Percentiles rank a stretch among this genome's conserved stretches.
These are phyloP conservation scores for Entomortierella chlamydospora DNA, from an alignment of 192 early-diverging fungal genomes.

Conservation along the genomic window DNA sequence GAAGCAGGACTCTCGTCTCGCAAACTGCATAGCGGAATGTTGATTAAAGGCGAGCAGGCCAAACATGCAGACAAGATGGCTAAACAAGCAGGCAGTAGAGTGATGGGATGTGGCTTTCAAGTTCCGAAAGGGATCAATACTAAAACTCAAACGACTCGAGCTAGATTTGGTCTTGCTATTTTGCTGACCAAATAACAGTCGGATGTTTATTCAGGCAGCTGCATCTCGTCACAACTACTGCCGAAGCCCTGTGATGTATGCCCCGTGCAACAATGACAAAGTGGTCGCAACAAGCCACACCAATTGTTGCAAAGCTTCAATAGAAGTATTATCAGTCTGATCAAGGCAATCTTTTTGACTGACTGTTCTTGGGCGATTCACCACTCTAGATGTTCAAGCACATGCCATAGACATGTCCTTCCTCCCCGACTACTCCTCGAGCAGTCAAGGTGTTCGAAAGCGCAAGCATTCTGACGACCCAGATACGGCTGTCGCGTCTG, in stretches of 20 bases:
- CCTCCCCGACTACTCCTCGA: constrained; percentile 3
- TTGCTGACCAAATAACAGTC: background rate
- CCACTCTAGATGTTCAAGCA: constrained; percentile 10
- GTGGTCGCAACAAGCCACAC: background rate
- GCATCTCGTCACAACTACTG: background rate
- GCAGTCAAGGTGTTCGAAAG: constrained; percentile 14
- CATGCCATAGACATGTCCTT: constrained; percentile 11
- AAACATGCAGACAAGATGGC: too few species aligned
- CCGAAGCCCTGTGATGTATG: background rate
- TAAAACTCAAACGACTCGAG: background rate
- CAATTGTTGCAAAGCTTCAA: background rate
- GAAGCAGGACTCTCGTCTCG: background rate
- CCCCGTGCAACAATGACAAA: background rate
- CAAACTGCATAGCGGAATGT: background rate
- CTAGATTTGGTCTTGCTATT: constrained; percentile 1
- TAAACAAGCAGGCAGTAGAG: too few species aligned
- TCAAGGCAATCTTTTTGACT: background rate
- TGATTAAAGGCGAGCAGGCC: background rate
- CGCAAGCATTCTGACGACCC: constrained; percentile 30
- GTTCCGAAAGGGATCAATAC: background rate
- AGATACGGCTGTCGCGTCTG: constrained; percentile 8
- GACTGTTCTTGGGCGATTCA: background rate
- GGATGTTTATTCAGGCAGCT: constrained; percentile 9
- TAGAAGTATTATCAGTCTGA: background rate
- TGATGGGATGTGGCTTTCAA: background rate